A percentile compares a stretch with the other conserved stretches of the same genome.
These are phyloP conservation scores for Medicago ruthenica DNA, from an alignment of 306 rosid genomes.

Conservation along the genomic window DNA sequence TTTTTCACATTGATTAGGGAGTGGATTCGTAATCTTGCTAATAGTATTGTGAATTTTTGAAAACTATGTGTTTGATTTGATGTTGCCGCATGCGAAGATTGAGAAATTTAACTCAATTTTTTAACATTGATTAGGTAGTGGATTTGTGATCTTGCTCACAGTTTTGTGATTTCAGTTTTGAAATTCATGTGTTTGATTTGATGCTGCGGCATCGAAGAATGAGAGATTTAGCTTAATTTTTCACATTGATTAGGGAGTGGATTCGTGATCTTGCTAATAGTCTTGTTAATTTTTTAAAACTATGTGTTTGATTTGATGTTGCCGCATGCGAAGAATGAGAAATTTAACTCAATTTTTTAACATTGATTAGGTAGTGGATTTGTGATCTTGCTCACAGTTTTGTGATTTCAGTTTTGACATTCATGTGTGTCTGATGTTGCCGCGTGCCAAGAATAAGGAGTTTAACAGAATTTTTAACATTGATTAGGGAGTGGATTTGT, in stretches of 20 bases:
- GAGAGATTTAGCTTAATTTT: too few relatives aligned
- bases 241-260: background rate
- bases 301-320: too few relatives aligned
- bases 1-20: background rate
- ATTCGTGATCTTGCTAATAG: too few relatives aligned
- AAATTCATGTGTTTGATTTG: background rate
- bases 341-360: background rate
- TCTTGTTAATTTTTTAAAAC: background rate
- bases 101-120: background rate
- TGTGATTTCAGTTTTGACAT: background rate
- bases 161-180: background rate
- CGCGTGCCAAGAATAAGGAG: too few relatives aligned
- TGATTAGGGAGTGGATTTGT: too few relatives aligned
- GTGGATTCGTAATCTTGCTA: too few relatives aligned
- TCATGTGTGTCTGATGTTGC: background rate
- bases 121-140: background rate
- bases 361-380: background rate
- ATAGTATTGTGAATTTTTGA: background rate
- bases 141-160: constrained; percentile 19
- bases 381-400: constrained; percentile 24
- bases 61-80: too few relatives aligned
- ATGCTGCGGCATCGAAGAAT: too few relatives aligned
- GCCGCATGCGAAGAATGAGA: too few relatives aligned
- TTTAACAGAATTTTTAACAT: too few relatives aligned
- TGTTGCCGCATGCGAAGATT: too few relatives aligned